phyloP scores from a whole-genome alignment of 306 rosid genomes.

The Trifolium pratense region DNA sequence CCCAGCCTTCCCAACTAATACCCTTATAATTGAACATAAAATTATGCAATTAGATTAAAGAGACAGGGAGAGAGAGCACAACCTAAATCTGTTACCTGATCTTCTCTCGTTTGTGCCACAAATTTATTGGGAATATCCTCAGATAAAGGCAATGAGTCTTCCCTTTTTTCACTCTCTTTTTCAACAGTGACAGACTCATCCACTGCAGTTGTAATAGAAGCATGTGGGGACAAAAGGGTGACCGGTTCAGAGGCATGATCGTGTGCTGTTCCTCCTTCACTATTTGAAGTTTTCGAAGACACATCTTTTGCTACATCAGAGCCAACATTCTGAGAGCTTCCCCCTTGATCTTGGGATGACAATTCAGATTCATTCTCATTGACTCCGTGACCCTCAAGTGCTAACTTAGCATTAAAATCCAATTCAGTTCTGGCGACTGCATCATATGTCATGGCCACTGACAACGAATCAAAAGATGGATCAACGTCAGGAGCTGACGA shows the following conservation, averaged over 20 bases:
- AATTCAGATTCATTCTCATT: slow-evolving; percentile 47
- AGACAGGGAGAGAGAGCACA: slow-evolving; percentile 69
- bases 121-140: slow-evolving; percentile 46
- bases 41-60: slow-evolving; percentile 37
- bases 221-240: slow-evolving; percentile 40
- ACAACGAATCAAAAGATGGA: slow-evolving; percentile 44
- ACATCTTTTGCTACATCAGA: slow-evolving; percentile 41
- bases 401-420: slow-evolving; percentile 46
- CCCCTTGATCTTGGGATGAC: slow-evolving; percentile 45
- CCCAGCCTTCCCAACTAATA: slow-evolving; percentile 43
- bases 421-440: slow-evolving; percentile 35
- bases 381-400: slow-evolving; percentile 44
- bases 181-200: slow-evolving; percentile 35
- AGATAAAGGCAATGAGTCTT: slow-evolving; percentile 37
- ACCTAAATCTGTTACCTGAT: slow-evolving; percentile 95
- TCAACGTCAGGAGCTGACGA: slow-evolving; percentile 45
- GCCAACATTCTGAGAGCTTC: slow-evolving; percentile 32
- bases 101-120: slow-evolving; percentile 64
- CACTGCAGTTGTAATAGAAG: slow-evolving; percentile 44
- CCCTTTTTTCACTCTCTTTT: slow-evolving; percentile 44
- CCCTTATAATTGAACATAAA: slow-evolving; percentile 27
- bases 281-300: slow-evolving; percentile 45
- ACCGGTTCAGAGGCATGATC: slow-evolving; percentile 42
- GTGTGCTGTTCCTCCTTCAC: slow-evolving; percentile 44
- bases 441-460: slow-evolving; percentile 39